Evolutionary conservation across 2,329 filamentous ascomycete genomes (phyloP).

Genomic region (Parasarocladium wereldwijsianum): DNA sequence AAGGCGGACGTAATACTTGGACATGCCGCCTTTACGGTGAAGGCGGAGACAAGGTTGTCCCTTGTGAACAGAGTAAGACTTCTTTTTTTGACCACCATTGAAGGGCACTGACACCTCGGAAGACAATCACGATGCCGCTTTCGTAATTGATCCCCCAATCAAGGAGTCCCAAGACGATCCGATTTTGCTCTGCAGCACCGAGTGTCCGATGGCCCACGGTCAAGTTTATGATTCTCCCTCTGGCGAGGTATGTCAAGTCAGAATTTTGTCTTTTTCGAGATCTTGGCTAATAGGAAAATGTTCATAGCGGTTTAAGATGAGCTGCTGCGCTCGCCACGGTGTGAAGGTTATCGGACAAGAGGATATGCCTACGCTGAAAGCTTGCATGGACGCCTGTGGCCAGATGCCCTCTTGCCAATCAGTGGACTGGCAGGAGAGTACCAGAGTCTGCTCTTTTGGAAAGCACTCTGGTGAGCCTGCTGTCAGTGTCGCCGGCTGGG

Average conservation of each 20-base stretch:
- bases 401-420: not conserved
- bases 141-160: not conserved
- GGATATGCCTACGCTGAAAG: not conserved
- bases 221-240: not conserved
- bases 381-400: constrained; percentile 1
- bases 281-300: too few species aligned
- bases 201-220: constrained; percentile 2
- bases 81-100: too few species aligned
- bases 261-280: too few species aligned
- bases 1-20: constrained; percentile 1
- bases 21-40: constrained; percentile 1
- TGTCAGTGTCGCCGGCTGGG: not conserved
- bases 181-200: constrained; percentile 1
- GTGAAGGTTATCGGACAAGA: not conserved
- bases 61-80: not conserved
- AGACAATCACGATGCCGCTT: constrained; percentile 1
- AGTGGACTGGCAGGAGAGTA: not conserved
- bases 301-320: not conserved
- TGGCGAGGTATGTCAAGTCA: constrained; percentile 1
- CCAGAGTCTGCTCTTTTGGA: not conserved
- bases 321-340: constrained; percentile 2
- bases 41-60: constrained; percentile 1
- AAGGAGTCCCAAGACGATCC: not conserved
- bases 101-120: not conserved
- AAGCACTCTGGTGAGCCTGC: constrained; percentile 1